Conservation (phyloP, 2,329 filamentous ascomycete genomes). For the Fusarium sororula region DNA sequence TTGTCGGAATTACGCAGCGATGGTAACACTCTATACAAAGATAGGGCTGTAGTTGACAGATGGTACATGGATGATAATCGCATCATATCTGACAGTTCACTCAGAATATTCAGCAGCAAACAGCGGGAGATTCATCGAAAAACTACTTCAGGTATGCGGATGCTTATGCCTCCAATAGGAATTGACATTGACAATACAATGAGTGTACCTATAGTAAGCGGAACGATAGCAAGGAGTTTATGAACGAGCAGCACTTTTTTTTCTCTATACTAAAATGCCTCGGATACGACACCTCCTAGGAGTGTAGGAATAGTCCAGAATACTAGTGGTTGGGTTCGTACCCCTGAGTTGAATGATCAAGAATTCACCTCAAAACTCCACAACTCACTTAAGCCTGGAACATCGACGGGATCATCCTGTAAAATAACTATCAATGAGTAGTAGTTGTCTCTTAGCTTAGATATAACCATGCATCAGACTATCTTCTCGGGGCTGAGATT, state of each 20-base stretch:
- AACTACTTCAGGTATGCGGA: background rate
- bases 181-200: background rate
- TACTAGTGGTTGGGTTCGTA: background rate
- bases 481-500: constrained; percentile 9
- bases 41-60: background rate
- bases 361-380: background rate
- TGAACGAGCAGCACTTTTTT: too few relatives aligned
- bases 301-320: background rate
- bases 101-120: background rate
- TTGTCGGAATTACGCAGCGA: constrained; percentile 15
- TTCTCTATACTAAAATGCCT: background rate
- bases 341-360: background rate
- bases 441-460: background rate
- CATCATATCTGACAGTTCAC: background rate
- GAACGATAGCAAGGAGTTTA: background rate
- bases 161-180: background rate
- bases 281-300: background rate
- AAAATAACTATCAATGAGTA: too few relatives aligned
- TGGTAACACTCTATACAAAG: background rate
- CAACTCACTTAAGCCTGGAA: background rate
- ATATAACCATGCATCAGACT: background rate
- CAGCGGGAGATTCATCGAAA: background rate
- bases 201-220: background rate
- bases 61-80: background rate
- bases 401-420: too few relatives aligned